Evolutionary conservation across 2,329 filamentous ascomycete genomes (phyloP).

Genomic region (Talaromyces amestolkiae): DNA sequence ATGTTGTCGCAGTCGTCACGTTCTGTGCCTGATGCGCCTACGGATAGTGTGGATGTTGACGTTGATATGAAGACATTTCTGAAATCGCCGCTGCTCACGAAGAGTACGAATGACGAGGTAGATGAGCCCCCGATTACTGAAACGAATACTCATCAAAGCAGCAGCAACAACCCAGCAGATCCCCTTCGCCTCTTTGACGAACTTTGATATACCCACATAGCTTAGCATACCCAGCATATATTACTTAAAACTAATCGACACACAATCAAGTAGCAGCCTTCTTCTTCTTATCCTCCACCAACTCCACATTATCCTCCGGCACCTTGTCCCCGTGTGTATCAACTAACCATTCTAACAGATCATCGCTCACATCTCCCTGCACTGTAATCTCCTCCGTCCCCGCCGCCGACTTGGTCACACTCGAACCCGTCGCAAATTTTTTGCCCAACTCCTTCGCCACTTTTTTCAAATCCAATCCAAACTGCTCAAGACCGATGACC

Average conservation of each 20-base stretch:
- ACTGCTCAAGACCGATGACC: constrained; percentile 84
- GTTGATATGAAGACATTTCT: constrained; percentile 1
- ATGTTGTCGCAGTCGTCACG: constrained; percentile 8
- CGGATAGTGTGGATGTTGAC: background rate
- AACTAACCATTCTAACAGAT: constrained; percentile 85
- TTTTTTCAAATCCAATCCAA: constrained; percentile 92
- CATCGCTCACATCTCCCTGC: constrained; percentile 92
- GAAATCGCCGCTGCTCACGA: background rate
- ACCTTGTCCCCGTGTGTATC: constrained; percentile 82
- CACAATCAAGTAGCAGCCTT: constrained; percentile 19
- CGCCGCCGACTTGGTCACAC: constrained; percentile 81
- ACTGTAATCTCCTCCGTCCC: constrained; percentile 96
- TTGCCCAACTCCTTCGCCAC: constrained; percentile 95
- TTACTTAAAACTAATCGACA: background rate
- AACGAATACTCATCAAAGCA: background rate
- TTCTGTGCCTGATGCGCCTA: background rate
- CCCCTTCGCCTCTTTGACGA: constrained; percentile 18
- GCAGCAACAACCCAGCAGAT: background rate
- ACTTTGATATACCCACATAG: constrained; percentile 8
- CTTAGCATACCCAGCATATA: background rate
- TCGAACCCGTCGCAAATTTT: constrained; percentile 94
- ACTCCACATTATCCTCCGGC: constrained; percentile 91
- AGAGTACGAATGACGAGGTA: background rate
- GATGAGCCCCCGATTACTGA: background rate
- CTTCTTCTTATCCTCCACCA: constrained; percentile 95